Evolutionary conservation across 345 rosid genomes (phyloP), one percentile per base, ranked within the genome.

Genomic region (Boechera divaricarpa): DNA sequence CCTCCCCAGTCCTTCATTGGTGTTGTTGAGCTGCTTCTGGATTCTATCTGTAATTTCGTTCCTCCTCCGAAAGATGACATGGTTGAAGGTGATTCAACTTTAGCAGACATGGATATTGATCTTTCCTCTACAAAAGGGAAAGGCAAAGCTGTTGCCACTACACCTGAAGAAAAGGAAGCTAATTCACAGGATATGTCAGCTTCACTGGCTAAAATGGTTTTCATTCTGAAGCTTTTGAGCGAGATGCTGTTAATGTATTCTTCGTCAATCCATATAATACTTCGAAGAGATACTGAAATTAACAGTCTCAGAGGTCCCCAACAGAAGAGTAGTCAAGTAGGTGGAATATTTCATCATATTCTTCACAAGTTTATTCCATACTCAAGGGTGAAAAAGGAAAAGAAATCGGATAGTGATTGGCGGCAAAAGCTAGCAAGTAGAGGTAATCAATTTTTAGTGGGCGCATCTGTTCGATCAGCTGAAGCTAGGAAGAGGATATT

Each of bases 1-100:
- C 85, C 86, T 83, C 91, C 97, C 5, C 97, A 88, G 78, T 90
- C 93, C 80, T 94, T 94, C 74, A 59, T 84, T 63, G 79, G 70
- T 73, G 98, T 92, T 79, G 83, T 90, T 85, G 98, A 92, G 85
- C 90, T 92, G 77, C 95, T 94, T 75, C 80, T 92, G 86, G 95
- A 94, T 82, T 83, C 83, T 11, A 68, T 92, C 45, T 69, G 79
- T 80, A 72, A 82, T 76, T 94, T 94, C 82, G 63, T 82, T 51
- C 97, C 97, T 69, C 88, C 92, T 6, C 63, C 69, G 35, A 87
- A 75, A 80, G 90, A 89, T 76, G 97, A 84, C 44, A 76, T 33
- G 31, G 70, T 54, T 70, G 63, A 83, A 70, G 85, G 78, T 64
- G 88, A 82, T 72, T 65, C 76, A 63, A 78, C 87, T 58, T 85